These are phyloP conservation scores for Yamadazyma takamatsuzukensis DNA, from an alignment of 805 yeast genomes.

Conservation along the genomic window DNA sequence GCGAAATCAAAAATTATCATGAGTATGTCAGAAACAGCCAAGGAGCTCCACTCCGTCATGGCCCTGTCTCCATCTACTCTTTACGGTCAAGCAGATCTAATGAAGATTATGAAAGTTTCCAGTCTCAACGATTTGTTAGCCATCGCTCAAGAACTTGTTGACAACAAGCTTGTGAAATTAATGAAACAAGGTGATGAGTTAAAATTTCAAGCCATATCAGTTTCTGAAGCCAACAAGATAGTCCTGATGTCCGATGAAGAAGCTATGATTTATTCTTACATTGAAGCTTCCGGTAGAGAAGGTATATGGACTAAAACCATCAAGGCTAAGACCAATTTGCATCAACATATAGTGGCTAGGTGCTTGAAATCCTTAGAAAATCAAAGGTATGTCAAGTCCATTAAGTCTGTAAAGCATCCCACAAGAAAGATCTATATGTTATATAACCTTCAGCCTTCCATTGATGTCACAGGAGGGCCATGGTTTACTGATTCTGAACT, in stretches of 20 bases:
- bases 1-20: neutral
- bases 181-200: conserved; percentile 63
- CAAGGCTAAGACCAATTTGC: conserved; percentile 82
- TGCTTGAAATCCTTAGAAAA: conserved; percentile 77
- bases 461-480: conserved; percentile 97
- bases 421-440: conserved; percentile 96
- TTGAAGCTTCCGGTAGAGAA: conserved; percentile 90
- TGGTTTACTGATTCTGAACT: conserved; percentile 97
- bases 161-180: conserved; percentile 62
- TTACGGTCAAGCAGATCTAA: conserved; percentile 68
- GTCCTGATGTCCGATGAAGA: conserved; percentile 82
- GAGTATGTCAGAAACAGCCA: conserved; percentile 42
- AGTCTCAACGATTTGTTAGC: conserved; percentile 44
- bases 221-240: conserved; percentile 56
- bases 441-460: conserved; percentile 87
- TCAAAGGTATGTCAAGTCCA: conserved; percentile 80
- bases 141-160: conserved; percentile 48
- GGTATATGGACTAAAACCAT: conserved; percentile 95
- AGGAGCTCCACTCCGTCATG: conserved; percentile 6
- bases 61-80: conserved; percentile 32
- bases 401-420: conserved; percentile 88
- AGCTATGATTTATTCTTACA: conserved; percentile 84
- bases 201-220: conserved; percentile 65
- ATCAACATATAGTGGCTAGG: conserved; percentile 84
- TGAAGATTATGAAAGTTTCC: conserved; percentile 40